These are phyloP conservation scores for Viola odorata DNA, from an alignment of 345 rosid genomes.

Conservation along the genomic window DNA sequence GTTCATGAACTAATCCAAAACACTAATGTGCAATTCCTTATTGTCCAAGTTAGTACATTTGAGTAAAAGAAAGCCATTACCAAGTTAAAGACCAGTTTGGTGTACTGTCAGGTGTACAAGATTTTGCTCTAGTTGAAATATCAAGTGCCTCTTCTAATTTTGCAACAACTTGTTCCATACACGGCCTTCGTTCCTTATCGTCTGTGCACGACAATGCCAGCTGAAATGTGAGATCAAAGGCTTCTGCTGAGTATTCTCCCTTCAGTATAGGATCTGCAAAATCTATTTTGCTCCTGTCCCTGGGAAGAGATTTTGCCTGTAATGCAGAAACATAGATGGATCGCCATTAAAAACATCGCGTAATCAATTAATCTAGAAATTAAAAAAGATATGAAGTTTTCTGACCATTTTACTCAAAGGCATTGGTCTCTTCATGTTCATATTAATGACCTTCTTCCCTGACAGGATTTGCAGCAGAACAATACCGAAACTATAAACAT, in stretches of 20 bases:
- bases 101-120: conserved; percentile 18
- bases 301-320: conserved; percentile 40
- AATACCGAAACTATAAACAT: conserved; percentile 48
- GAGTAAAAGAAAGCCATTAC: neutral
- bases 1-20: too few species aligned
- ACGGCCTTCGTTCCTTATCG: conserved; percentile 33
- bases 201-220: conserved; percentile 46
- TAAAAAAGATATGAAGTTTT: neutral
- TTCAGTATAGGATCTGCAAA: conserved; percentile 43
- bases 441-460: conserved; percentile 40
- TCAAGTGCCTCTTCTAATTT: conserved; percentile 40
- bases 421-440: conserved; percentile 37
- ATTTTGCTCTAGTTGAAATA: conserved; percentile 23
- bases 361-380: neutral
- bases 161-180: conserved; percentile 36
- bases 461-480: conserved; percentile 47
- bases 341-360: neutral
- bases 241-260: conserved; percentile 42
- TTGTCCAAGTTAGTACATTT: too few species aligned
- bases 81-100: neutral
- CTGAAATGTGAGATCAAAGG: conserved; percentile 32
- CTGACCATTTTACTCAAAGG: conserved; percentile 41
- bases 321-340: conserved; percentile 4
- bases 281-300: conserved; percentile 27
- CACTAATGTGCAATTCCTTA: too few species aligned